A percentile compares a stretch with the other conserved stretches of the same genome.
These are phyloP conservation scores for Stellera chamaejasme DNA, from an alignment of 345 rosid species.

Conservation along the genomic window DNA sequence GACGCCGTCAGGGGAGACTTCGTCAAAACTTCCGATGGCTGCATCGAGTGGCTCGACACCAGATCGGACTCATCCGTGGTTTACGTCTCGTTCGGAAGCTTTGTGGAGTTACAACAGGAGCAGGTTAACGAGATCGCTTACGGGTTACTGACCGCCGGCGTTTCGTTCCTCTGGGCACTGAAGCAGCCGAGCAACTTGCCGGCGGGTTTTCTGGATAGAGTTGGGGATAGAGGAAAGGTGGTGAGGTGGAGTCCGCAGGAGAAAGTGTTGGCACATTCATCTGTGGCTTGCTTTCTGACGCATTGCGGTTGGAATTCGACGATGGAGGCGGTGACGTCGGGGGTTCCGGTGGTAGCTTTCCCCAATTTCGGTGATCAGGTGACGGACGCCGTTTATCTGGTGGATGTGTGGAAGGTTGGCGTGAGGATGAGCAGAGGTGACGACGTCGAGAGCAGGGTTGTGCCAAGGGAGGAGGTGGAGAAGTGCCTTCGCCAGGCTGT, in stretches of 20 bases:
- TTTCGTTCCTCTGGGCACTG: conserved; percentile 43
- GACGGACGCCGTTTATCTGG: conserved; percentile 38
- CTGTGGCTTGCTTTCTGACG: conserved; percentile 36
- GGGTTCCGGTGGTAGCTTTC: conserved; percentile 38
- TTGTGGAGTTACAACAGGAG: conserved; percentile 17
- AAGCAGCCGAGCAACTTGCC: conserved; percentile 30
- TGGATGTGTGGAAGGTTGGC: conserved; percentile 36
- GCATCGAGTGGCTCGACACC: conserved; percentile 35
- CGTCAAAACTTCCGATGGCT: conserved; percentile 32
- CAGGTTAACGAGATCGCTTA: conserved; percentile 29
- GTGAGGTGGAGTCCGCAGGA: conserved; percentile 48
- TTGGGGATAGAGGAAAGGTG: conserved; percentile 26
- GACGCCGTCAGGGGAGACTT: conserved; percentile 20
- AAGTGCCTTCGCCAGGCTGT: conserved; percentile 16
- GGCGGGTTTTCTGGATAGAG: conserved; percentile 21
- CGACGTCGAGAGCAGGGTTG: conserved; percentile 11
- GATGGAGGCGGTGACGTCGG: conserved; percentile 28
- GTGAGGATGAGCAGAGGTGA: conserved; percentile 21
- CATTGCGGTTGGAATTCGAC: conserved; percentile 59
- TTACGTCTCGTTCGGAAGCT: conserved; percentile 48
- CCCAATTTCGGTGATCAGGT: conserved; percentile 57
- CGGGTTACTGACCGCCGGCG: conserved; percentile 21
- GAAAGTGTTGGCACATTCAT: conserved; percentile 31
- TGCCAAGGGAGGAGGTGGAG: conserved; percentile 25
- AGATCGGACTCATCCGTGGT: conserved; percentile 25